Evolutionary conservation across 1,284 basidiomycete species (phyloP).

Genomic region (Heterobasidion occidentale): DNA sequence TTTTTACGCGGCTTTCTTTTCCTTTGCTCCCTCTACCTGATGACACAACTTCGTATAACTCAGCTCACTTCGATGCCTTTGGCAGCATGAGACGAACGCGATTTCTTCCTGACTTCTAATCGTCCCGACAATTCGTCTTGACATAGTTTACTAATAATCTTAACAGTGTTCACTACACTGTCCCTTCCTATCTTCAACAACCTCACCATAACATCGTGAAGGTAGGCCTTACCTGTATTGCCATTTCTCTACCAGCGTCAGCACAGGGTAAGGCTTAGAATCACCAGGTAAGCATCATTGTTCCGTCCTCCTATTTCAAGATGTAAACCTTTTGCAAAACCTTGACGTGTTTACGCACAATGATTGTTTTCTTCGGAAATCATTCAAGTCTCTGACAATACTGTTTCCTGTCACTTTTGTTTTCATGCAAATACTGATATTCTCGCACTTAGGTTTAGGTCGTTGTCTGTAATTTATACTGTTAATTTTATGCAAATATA

Average conservation of each 20-base stretch:
- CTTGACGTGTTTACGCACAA: slow-evolving; percentile 54
- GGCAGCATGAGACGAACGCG: slow-evolving; percentile 46
- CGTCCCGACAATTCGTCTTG: not conserved
- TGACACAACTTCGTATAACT: slow-evolving; percentile 45
- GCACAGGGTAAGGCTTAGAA: too few relatives aligned
- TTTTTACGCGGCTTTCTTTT: not conserved
- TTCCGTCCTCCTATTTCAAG: slow-evolving; percentile 17
- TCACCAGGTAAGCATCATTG: slow-evolving; percentile 13
- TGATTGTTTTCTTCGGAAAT: slow-evolving; percentile 56
- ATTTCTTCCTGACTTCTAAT: slow-evolving; percentile 29
- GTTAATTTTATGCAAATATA: too few relatives aligned
- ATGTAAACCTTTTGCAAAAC: slow-evolving; percentile 43
- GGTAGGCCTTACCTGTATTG: too few relatives aligned
- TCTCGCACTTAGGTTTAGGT: too few relatives aligned
- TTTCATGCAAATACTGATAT: not conserved
- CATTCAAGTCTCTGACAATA: slow-evolving; percentile 71
- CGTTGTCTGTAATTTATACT: too few relatives aligned
- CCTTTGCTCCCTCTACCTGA: slow-evolving; percentile 19
- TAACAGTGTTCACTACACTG: too few relatives aligned
- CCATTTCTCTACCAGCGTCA: too few relatives aligned
- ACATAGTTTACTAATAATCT: slow-evolving; percentile 2
- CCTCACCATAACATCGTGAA: too few relatives aligned
- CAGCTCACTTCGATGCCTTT: slow-evolving; percentile 56
- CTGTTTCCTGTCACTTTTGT: not conserved
- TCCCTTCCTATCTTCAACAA: too few relatives aligned